phyloP scores from a whole-genome alignment of 257 asterid genomes.

The Mentha longifolia region DNA sequence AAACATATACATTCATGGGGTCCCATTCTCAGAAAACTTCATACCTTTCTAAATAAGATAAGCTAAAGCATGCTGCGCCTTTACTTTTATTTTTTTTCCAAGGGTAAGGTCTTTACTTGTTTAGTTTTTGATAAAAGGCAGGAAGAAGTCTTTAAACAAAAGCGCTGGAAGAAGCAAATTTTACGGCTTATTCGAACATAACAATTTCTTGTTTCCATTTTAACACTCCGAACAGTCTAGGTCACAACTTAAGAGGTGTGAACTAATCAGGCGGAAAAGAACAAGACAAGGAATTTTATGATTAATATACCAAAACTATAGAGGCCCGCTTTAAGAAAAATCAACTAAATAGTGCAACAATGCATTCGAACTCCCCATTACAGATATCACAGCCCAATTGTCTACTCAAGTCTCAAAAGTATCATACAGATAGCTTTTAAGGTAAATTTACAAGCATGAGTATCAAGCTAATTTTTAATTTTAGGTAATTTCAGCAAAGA shows the following conservation, averaged over 20 bases:
- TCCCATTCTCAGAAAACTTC: neutral
- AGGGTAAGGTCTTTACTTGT: neutral
- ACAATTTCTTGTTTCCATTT: neutral
- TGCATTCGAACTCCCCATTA: neutral
- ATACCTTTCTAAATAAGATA: neutral
- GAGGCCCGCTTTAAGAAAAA: slow-evolving; percentile 1
- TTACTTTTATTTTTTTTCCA: too few relatives aligned
- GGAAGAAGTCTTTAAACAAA: neutral
- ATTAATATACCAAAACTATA: neutral
- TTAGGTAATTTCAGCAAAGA: neutral
- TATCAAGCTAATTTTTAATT: too few relatives aligned
- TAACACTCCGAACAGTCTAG: neutral
- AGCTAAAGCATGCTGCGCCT: neutral
- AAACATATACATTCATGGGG: neutral
- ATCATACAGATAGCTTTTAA: slow-evolving; percentile 9
- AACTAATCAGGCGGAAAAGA: too few relatives aligned
- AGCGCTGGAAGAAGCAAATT: neutral
- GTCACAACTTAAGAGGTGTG: neutral
- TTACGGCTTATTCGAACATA: neutral
- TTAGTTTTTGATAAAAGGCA: neutral
- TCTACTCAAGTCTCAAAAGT: neutral
- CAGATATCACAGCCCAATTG: neutral
- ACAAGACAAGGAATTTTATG: neutral
- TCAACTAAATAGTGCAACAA: neutral
- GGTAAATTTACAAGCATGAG: neutral